Conservation (phyloP, 225 moss, liverwort and hornwort species). For the Neckera pumila region DNA sequence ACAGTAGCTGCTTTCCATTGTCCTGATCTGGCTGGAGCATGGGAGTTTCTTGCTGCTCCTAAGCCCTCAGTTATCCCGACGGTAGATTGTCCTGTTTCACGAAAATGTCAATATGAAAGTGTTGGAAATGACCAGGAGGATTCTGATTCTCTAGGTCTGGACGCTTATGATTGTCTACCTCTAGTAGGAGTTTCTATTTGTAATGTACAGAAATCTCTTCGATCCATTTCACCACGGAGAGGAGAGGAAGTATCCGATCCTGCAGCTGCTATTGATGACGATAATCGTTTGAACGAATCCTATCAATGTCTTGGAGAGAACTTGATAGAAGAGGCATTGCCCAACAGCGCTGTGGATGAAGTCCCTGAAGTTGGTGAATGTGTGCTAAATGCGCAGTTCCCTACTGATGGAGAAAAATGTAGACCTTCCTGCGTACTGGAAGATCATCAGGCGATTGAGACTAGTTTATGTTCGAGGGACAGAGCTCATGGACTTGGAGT, state of each 20-base stretch:
- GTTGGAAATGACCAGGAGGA: background rate
- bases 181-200: background rate
- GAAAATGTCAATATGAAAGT: background rate
- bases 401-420: slow-evolving; percentile 2
- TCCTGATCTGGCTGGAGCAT: background rate
- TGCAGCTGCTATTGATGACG: background rate
- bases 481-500: background rate
- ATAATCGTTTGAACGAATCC: background rate
- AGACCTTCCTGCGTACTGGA: background rate
- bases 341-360: background rate
- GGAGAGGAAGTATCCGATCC: background rate
- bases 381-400: background rate
- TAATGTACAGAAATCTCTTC: background rate
- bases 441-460: background rate
- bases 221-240: background rate
- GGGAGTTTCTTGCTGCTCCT: background rate
- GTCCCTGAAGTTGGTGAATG: background rate
- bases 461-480: background rate
- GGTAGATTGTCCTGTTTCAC: background rate
- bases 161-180: slow-evolving; percentile 5
- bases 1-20: background rate
- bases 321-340: background rate
- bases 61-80: background rate
- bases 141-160: slow-evolving; percentile 22
- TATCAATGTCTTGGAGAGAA: slow-evolving; percentile 1